Conservation (phyloP, 371 early-diverging fungal genomes). For the Lichtheimia ornata region DNA sequence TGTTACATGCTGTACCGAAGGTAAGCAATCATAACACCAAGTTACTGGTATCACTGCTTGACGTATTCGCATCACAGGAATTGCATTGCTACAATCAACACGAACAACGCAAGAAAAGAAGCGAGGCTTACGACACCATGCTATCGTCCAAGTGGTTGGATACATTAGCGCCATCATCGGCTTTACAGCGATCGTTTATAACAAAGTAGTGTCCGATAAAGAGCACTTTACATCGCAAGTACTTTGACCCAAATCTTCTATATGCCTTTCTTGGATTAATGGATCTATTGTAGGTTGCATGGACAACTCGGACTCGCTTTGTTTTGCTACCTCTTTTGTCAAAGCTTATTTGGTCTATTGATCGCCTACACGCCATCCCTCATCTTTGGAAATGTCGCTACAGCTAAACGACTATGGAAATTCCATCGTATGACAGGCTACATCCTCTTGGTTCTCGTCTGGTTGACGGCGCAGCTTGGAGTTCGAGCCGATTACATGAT, state of each 20-base stretch:
- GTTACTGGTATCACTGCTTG: background rate
- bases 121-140: slow-evolving; percentile 25
- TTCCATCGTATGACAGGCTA: slow-evolving; percentile 44
- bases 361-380: slow-evolving; percentile 24
- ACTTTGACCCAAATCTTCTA: background rate
- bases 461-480: slow-evolving; percentile 41
- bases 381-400: slow-evolving; percentile 19
- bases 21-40: background rate
- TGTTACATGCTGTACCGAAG: slow-evolving; percentile 17
- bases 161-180: slow-evolving; percentile 24
- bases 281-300: slow-evolving; percentile 19
- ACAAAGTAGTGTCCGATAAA: slow-evolving; percentile 24
- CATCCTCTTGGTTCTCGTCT: slow-evolving; percentile 20
- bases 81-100: slow-evolving; percentile 26
- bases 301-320: slow-evolving; percentile 28
- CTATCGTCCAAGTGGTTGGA: slow-evolving; percentile 16
- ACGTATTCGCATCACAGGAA: slow-evolving; percentile 14
- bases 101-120: slow-evolving; percentile 23
- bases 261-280: background rate
- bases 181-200: slow-evolving; percentile 26
- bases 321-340: slow-evolving; percentile 20
- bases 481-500: slow-evolving; percentile 44
- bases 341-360: slow-evolving; percentile 22
- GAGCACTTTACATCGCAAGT: slow-evolving; percentile 35
- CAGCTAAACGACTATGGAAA: slow-evolving; percentile 32